Percentiles rank a stretch among this genome's conserved stretches.
Conservation (phyloP, 805 yeast genomes). For the Ogataea ramenticola region DNA sequence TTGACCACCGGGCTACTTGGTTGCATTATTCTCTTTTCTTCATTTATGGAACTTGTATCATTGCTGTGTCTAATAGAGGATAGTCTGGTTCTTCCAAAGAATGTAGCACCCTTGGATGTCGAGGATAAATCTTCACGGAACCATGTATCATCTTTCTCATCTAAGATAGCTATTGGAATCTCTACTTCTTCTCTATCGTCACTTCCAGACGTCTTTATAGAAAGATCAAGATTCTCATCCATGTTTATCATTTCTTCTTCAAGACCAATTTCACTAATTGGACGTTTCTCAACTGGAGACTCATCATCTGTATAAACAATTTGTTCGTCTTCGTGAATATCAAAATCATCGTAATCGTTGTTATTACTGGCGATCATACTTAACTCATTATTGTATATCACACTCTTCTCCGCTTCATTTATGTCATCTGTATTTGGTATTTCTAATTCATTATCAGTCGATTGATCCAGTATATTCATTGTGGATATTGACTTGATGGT, state of each 20-base stretch:
- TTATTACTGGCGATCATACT: not conserved
- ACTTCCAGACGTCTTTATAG: not conserved
- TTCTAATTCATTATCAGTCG: not conserved
- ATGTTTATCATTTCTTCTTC: slow-evolving; percentile 3
- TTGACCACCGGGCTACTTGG: not conserved
- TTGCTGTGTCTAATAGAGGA: slow-evolving; percentile 6
- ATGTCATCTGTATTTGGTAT: not conserved
- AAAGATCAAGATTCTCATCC: slow-evolving; percentile 8
- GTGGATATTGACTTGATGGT: no score
- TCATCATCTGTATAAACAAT: not conserved
- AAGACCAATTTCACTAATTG: not conserved
- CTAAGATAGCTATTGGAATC: slow-evolving; percentile 34
- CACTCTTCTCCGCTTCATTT: not conserved
- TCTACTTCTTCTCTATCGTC: slow-evolving; percentile 25
- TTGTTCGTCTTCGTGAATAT: not conserved
- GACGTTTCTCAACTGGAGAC: not conserved
- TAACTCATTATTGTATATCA: not conserved
- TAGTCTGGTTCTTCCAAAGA: slow-evolving; percentile 14
- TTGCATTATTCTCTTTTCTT: not conserved
- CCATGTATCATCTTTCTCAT: slow-evolving; percentile 17
- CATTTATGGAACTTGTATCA: not conserved
- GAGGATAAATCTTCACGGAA: slow-evolving; percentile 19
- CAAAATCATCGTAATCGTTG: not conserved
- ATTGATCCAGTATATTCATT: not conserved
- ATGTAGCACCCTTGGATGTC: slow-evolving; percentile 17